A percentile compares a stretch with the other conserved stretches of the same genome.
Conservation (phyloP, 192 early-diverging fungal species). For the Rhizoclosmatium globosum region DNA sequence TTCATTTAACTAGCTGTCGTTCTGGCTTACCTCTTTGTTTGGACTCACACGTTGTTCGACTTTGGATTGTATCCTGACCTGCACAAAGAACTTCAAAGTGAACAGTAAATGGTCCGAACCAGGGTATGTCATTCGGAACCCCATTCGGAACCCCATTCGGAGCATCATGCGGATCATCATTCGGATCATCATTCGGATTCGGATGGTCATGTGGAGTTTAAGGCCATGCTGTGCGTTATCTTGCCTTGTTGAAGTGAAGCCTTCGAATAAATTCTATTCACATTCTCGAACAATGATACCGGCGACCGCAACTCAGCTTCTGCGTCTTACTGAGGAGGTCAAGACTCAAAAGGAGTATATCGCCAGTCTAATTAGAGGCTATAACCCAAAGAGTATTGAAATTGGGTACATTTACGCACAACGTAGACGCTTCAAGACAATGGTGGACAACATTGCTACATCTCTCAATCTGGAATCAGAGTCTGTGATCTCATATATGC, state of each 20-base stretch:
- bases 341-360: no score
- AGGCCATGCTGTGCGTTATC: no score
- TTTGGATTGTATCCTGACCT: slow-evolving; percentile 82
- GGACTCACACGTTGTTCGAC: slow-evolving; percentile 83
- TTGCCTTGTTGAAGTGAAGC: slow-evolving; percentile 1
- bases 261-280: not conserved
- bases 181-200: not conserved
- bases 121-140: not conserved
- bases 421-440: no score
- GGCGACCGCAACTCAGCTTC: not conserved
- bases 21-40: slow-evolving; percentile 95
- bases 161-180: not conserved
- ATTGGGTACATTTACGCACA: no score
- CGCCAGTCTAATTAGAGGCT: no score
- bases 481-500: no score
- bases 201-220: slow-evolving; percentile 85
- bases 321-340: no score
- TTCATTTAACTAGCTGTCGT: slow-evolving; percentile 69
- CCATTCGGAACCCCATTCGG: not conserved
- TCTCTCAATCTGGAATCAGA: no score
- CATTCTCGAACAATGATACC: not conserved
- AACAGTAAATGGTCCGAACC: no score
- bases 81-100: slow-evolving; percentile 66
- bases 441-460: no score
- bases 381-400: no score